Evolutionary conservation across 345 rosid genomes (phyloP).

Genomic region (Luvunga scandens): DNA sequence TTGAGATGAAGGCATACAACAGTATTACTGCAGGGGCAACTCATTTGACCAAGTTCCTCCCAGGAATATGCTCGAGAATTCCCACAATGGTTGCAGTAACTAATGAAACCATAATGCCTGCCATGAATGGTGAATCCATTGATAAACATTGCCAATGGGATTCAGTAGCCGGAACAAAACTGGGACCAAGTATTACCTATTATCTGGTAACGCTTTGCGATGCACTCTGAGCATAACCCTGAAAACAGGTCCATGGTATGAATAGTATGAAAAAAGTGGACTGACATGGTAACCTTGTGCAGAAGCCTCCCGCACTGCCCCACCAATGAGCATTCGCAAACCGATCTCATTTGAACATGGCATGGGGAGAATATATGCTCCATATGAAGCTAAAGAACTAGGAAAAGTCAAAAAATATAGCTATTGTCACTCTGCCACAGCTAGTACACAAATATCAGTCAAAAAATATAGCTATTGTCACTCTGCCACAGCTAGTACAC

Average conservation of each 20-base stretch:
- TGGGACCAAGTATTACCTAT: slow-evolving; percentile 38
- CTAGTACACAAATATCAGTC: background rate
- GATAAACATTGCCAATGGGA: slow-evolving; percentile 8
- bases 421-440: background rate
- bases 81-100: slow-evolving; percentile 72
- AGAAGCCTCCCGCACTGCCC: slow-evolving; percentile 85
- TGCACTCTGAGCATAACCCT: slow-evolving; percentile 64
- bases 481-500: background rate
- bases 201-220: slow-evolving; percentile 56
- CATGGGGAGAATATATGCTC: slow-evolving; percentile 83
- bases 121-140: slow-evolving; percentile 11
- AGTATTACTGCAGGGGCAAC: slow-evolving; percentile 53
- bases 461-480: background rate
- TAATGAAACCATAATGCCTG: slow-evolving; percentile 83
- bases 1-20: slow-evolving; percentile 25
- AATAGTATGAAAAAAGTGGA: slow-evolving; percentile 79
- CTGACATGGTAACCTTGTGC: slow-evolving; percentile 69
- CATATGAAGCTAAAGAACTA: slow-evolving; percentile 83
- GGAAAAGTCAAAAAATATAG: slow-evolving; percentile 3
- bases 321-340: slow-evolving; percentile 81
- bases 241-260: slow-evolving; percentile 86
- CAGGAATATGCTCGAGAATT: slow-evolving; percentile 55
- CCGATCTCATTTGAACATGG: slow-evolving; percentile 96
- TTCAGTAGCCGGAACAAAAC: background rate
- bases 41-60: slow-evolving; percentile 64